Base-by-base conservation (phyloP, 1,284 basidiomycete species). In the Athelia psychrophila region DNA sequence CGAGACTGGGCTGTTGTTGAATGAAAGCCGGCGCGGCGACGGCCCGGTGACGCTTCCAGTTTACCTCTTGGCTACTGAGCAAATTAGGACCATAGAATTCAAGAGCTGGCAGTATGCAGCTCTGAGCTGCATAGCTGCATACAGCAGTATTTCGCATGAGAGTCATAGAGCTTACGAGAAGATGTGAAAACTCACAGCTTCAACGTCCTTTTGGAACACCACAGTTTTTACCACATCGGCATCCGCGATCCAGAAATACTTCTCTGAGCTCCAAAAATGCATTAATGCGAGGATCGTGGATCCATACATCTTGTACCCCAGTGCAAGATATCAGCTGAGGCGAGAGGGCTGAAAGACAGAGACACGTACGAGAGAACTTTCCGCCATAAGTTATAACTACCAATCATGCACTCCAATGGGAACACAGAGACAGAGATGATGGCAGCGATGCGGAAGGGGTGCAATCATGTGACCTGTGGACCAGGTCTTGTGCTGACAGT, bases 41-140 rank as follows among this genome's bases (percentile, higher is more conserved):
- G 33, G 63, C 63, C 27, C 75, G 64, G 53, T 78, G 76, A 15
- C 71, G 64, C 44, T 71, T 70, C 74, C 75, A 77, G 30, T 72
- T 70, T 13, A 67, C 61, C 8, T 74, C 75, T 53, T 78, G 76
- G 0, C 68, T 70, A 1, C 67, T 64, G 15, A 77, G 59, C 20
- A 78, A 58, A 51, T 73, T 77, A n/a, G 58, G 54, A 5, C 73
- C 73, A 33, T 71, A 75, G 20, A 72, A 62, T 32, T 67, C 66
- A 16, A 73, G 2, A 64, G 50, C 47, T 67, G 60, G 40, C 73
- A 74, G 67, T 72, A 52, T 5, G 13, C 30, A 20, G 20, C 6
- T 42, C n/a, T n/a, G 33, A 42, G 6, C 5, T 24, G n/a, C 36
- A 23, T 33, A 45, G 9, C 15, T 27, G 23, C 3, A n/a, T n/a